Evolutionary conservation across 169 alveolate species (phyloP), one percentile per base, ranked within the genome.

Genomic region (Babesia sp.): DNA sequence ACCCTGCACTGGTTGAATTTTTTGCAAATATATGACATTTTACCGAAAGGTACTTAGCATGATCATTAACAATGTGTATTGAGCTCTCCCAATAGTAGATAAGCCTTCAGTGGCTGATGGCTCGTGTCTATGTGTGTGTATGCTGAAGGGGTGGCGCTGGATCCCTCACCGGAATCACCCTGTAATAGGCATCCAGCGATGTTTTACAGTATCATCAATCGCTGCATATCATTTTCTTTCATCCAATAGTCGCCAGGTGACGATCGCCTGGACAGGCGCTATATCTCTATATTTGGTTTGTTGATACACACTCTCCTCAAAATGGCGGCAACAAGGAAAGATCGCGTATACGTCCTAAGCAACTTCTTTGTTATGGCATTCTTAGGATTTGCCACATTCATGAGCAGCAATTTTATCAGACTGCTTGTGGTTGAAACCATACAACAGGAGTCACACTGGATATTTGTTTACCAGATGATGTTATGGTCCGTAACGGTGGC

Each of bases 401-500:
- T 77, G 72, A 77, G 81, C 56, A 41, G 48, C 22, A 81, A 77
- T 50, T 61, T 77, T 71, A 60, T 77, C 20, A 72, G 71, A 42
- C 59, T 77, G 69, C 53, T 54, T 14, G 28, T 71, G 24, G 56
- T 59, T 31, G 70, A 70, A 44, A 53, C 74, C 20, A 24, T 77
- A 5, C 33, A 34, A 28, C 42, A 77, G 39, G 68, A 77, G 46
- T 6, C 61, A 28, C 33, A 77, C 55, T 77, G 57, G 68, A 58
- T 67, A 2, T 16, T n/a, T 22, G 67, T 36, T 20, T 77, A 48
- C 81, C 71, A 77, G 34, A 42, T 44, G 14, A 51, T 45, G 37
- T 11, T 67, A 22, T 61, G 78, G 53, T 4, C 18, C 31, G 44
- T 59, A 34, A 50, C 63, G 29, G 28, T 77, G 31, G 28, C 45